Evolutionary conservation across 129 eudicot genomes (phyloP), one percentile per base, ranked within the genome.

Genomic region (Chrysanthemum lavandulifolium): DNA sequence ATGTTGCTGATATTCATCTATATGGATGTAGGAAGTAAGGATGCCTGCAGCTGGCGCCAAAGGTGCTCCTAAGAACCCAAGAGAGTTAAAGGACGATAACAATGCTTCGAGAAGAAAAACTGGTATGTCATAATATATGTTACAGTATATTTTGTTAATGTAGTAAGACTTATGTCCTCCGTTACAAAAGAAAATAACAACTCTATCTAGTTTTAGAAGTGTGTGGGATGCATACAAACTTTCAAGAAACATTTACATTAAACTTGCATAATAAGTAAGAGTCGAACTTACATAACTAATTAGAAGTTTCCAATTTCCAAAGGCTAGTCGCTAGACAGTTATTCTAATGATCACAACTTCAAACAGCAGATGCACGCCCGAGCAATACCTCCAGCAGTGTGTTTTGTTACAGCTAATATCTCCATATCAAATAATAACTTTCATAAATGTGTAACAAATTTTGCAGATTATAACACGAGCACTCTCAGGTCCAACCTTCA

Each of bases 11-110:
- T 80, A 72, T 67, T 57, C 68, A 27, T 72, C 80, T 80, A 71
- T 73, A 60, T 74, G 67, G 14, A 3, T 87, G 57, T 84, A 94
- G 98, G 97, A 95, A 91, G 99, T 91, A 65, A 84, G 99, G 82
- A 86, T 95, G 90, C 99, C 97, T 49, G 99, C 99, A 68, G 97
- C 97, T 84, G 97, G 97, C 78, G 65, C 91, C 71, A 95, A 95
- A 85, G 97, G 96, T 16, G 82, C 87, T 57, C 81, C 96, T 0
- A 95, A 88, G 72, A 86, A 90, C 78, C 97, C 92, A 51, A 86
- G 87, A 71, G 96, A 95, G 77, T 64, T 88, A 62, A 95, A 91
- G 72, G 99, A 95, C 64, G 97, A 95, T 72, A 90, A 93, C 47
- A 88, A 79, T 69, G 19, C 97, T 51, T 86, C 99, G 99, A 5